Conservation (phyloP, 192 early-diverging fungal genomes). For the Podochytrium sp. region DNA sequence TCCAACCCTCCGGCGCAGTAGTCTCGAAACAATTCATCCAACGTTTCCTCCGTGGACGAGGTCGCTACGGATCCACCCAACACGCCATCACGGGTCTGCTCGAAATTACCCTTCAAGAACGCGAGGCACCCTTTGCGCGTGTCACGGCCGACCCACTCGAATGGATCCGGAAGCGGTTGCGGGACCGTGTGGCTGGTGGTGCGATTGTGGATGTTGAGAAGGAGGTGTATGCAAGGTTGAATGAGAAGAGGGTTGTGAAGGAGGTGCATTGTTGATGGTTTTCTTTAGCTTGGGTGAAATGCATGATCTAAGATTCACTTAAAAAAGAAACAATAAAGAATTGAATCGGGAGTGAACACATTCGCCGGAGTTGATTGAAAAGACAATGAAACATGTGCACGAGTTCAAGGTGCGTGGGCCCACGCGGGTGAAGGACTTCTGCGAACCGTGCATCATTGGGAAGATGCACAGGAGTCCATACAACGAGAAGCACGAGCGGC, state of each 20-base stretch:
- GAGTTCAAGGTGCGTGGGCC: too few relatives aligned
- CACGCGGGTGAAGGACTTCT: too few relatives aligned
- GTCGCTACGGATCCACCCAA: constrained; percentile 55
- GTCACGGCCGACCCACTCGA: constrained; percentile 46
- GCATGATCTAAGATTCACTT: too few relatives aligned
- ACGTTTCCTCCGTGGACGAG: constrained; percentile 47
- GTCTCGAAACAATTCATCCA: constrained; percentile 35
- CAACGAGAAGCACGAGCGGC: too few relatives aligned
- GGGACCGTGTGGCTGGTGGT: constrained; percentile 13
- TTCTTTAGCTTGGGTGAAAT: too few relatives aligned
- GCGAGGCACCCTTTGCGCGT: constrained; percentile 37
- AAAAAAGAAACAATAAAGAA: too few relatives aligned
- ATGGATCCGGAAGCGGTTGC: constrained; percentile 42
- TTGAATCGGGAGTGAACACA: too few relatives aligned
- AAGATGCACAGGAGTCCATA: too few relatives aligned
- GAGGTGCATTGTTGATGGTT: constrained; percentile 39
- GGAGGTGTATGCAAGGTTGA: constrained; percentile 32
- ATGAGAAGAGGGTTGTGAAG: constrained; percentile 31
- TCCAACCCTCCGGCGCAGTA: constrained; percentile 39
- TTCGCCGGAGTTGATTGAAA: too few relatives aligned
- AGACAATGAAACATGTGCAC: too few relatives aligned
- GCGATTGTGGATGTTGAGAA: constrained; percentile 22
- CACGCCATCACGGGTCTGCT: constrained; percentile 39
- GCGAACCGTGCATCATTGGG: too few relatives aligned
- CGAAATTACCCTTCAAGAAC: constrained; percentile 53